These are phyloP conservation scores for Millerozyma miso DNA, from an alignment of 805 yeast species.

Conservation along the genomic window DNA sequence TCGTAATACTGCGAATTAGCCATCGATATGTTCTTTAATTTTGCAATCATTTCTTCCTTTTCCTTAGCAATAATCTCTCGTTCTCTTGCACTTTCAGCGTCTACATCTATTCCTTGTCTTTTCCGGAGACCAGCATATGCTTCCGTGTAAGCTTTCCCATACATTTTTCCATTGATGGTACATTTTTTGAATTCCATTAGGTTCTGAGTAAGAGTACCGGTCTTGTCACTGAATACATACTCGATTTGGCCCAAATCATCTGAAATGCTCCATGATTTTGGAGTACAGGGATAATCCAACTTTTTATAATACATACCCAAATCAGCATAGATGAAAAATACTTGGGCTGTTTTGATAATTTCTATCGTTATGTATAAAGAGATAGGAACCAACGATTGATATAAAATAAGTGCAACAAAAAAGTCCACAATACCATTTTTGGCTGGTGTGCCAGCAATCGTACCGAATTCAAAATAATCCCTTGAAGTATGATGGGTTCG, in stretches of 20 bases:
- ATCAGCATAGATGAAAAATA: constrained; percentile 75
- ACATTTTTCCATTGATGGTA: constrained; percentile 66
- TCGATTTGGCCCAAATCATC: constrained; percentile 87
- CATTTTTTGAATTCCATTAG: constrained; percentile 84
- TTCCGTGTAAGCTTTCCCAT: constrained; percentile 81
- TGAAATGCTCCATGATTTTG: constrained; percentile 80
- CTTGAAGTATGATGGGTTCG: constrained; percentile 45
- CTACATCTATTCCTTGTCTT: constrained; percentile 73
- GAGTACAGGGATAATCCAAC: constrained; percentile 77
- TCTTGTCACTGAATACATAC: constrained; percentile 78
- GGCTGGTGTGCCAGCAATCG: constrained; percentile 62
- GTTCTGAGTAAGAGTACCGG: constrained; percentile 81
- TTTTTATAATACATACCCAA: constrained; percentile 63
- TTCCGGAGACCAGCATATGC: constrained; percentile 76
- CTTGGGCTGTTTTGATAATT: constrained; percentile 78
- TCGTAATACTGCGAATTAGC: constrained; percentile 42
- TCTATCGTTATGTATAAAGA: constrained; percentile 79
- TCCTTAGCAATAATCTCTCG: constrained; percentile 54
- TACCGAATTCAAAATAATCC: constrained; percentile 63
- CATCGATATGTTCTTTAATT: constrained; percentile 13
- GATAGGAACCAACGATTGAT: constrained; percentile 78
- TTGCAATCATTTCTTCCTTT: constrained; percentile 52
- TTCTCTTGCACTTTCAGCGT: constrained; percentile 52
- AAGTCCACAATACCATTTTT: constrained; percentile 68
- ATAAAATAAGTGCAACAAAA: constrained; percentile 71